These are phyloP conservation scores for Macrophomina tecta DNA, from an alignment of 2,329 filamentous ascomycete genomes.

Conservation along the genomic window DNA sequence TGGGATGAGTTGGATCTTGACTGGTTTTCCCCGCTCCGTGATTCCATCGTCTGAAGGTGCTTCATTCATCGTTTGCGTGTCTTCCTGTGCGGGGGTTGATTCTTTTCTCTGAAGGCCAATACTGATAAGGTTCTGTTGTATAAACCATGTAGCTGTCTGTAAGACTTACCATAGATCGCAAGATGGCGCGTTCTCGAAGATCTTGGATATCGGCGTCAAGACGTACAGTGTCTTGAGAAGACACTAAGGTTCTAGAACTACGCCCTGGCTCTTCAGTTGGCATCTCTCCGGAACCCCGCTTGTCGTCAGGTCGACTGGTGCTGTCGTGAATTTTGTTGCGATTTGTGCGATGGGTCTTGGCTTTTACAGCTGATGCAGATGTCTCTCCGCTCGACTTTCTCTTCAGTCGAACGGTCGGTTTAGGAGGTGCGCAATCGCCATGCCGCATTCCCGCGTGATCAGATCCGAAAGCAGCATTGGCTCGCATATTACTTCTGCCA, in stretches of 20 bases:
- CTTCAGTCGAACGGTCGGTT: too few species aligned
- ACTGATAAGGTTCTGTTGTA: too few species aligned
- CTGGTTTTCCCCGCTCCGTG: not conserved
- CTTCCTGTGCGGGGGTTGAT: not conserved
- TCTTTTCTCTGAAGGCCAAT: not conserved
- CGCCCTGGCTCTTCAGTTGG: not conserved
- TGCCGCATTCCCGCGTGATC: too few species aligned
- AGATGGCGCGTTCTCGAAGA: not conserved
- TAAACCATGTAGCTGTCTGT: too few species aligned
- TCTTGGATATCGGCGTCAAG: not conserved
- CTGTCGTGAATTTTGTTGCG: not conserved
- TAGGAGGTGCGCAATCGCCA: too few species aligned
- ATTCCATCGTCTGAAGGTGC: not conserved
- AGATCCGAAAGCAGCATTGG: too few species aligned
- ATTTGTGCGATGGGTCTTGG: too few species aligned
- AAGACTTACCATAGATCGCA: not conserved
- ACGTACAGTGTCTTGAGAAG: not conserved
- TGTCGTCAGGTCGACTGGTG: not conserved
- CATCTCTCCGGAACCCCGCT: not conserved
- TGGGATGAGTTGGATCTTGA: constrained; percentile 29
- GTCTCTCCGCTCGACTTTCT: too few species aligned
- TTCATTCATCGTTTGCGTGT: not conserved
- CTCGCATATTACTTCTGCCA: too few species aligned
- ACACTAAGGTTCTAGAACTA: not conserved
- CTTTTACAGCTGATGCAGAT: too few species aligned